Evolutionary conservation across 495 filamentous ascomycete genomes (phyloP).

Genomic region (Platismatia glauca): DNA sequence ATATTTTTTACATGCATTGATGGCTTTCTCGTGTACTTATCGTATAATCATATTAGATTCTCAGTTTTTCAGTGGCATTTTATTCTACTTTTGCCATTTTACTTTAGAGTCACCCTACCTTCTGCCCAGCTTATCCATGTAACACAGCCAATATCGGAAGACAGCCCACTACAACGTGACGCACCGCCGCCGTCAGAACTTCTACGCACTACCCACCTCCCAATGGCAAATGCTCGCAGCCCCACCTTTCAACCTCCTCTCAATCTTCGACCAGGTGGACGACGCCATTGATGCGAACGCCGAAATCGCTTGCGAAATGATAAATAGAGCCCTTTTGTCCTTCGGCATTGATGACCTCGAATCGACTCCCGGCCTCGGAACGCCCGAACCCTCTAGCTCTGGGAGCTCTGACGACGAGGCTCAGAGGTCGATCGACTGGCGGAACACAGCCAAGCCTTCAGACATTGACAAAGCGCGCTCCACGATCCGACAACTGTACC

Average conservation of each 20-base stretch:
- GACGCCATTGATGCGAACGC: slow-evolving; percentile 85
- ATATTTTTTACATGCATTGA: background rate
- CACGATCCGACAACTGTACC: slow-evolving; percentile 85
- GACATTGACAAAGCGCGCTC: slow-evolving; percentile 87
- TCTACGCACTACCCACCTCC: slow-evolving; percentile 76
- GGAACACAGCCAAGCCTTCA: slow-evolving; percentile 50
- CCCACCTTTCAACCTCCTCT: slow-evolving; percentile 72
- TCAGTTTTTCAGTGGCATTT: no score
- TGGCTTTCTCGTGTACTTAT: slow-evolving; percentile 13
- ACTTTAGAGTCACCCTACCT: background rate
- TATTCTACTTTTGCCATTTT: no score
- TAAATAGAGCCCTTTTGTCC: slow-evolving; percentile 52
- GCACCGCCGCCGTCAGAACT: slow-evolving; percentile 76
- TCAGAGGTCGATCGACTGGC: slow-evolving; percentile 45
- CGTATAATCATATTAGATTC: no score
- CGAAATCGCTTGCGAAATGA: slow-evolving; percentile 68
- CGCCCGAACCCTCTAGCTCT: background rate
- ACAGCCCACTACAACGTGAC: slow-evolving; percentile 78
- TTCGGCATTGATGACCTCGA: slow-evolving; percentile 43
- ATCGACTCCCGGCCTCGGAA: background rate
- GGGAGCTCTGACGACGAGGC: slow-evolving; percentile 10
- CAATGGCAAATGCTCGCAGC: slow-evolving; percentile 75
- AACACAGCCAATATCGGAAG: slow-evolving; percentile 67
- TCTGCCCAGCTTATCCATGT: background rate
- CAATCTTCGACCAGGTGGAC: slow-evolving; percentile 68